phyloP scores from a whole-genome alignment of 768 basidiomycete species.

The Mycena indigotica region DNA sequence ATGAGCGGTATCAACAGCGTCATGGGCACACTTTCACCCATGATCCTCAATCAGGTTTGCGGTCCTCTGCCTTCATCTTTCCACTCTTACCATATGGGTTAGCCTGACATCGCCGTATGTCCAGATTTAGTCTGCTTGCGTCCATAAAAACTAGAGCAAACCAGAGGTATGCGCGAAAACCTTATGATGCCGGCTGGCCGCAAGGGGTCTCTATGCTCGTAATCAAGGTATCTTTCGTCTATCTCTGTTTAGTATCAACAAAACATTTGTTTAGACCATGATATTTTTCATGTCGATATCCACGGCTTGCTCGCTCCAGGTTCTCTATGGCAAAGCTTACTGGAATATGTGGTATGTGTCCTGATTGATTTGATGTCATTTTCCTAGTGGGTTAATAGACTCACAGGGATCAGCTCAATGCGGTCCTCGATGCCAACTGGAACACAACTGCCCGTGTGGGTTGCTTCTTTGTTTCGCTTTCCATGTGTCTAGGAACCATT shows the following conservation, averaged over 20 bases:
- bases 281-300: conserved; percentile 22
- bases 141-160: background rate
- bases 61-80: background rate
- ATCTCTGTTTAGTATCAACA: background rate
- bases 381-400: background rate
- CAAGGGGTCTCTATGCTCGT: conserved; percentile 23
- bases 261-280: background rate
- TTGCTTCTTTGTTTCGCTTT: conserved; percentile 24
- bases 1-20: conserved; percentile 21
- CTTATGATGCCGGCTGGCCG: conserved; percentile 22
- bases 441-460: conserved; percentile 22
- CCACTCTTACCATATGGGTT: background rate
- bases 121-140: background rate
- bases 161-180: conserved; percentile 23
- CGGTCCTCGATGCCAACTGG: conserved; percentile 25
- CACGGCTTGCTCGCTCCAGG: conserved; percentile 21
- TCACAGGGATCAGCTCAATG: conserved; percentile 24
- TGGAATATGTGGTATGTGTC: conserved; percentile 20
- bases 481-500: conserved; percentile 22
- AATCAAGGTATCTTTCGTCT: conserved; percentile 13
- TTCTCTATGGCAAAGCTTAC: conserved; percentile 17
- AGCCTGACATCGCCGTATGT: conserved; percentile 13
- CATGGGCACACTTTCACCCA: conserved; percentile 22
- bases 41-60: conserved; percentile 11
- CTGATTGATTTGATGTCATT: background rate